Conservation (phyloP, 768 basidiomycete genomes). For the Boletellus sp. region DNA sequence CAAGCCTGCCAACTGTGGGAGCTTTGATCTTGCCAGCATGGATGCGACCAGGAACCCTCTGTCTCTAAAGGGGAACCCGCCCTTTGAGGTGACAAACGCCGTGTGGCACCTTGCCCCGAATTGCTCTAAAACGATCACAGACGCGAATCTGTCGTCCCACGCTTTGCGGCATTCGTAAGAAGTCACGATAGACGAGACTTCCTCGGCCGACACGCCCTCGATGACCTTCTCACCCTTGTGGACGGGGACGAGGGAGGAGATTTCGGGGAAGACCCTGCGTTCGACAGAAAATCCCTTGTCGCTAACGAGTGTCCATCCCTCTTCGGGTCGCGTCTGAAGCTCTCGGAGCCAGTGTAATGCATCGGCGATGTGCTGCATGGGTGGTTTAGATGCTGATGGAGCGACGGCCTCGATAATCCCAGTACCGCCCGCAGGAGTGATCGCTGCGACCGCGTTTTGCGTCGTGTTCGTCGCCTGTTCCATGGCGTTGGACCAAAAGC, state of each 20-base stretch:
- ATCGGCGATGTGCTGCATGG: slow-evolving; percentile 79
- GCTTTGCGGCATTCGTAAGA: slow-evolving; percentile 68
- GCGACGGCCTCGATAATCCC: slow-evolving; percentile 35
- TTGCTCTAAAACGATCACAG: slow-evolving; percentile 63
- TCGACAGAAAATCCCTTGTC: slow-evolving; percentile 77
- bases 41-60: slow-evolving; percentile 81
- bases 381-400: slow-evolving; percentile 56
- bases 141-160: slow-evolving; percentile 87
- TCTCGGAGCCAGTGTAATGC: slow-evolving; percentile 78
- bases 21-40: slow-evolving; percentile 59
- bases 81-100: slow-evolving; percentile 66
- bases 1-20: slow-evolving; percentile 34
- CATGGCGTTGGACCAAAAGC: slow-evolving; percentile 71
- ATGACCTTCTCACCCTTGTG: slow-evolving; percentile 89
- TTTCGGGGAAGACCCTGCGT: slow-evolving; percentile 68
- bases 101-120: slow-evolving; percentile 76
- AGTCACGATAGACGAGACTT: slow-evolving; percentile 70
- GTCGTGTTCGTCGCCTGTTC: slow-evolving; percentile 72
- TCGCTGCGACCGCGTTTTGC: slow-evolving; percentile 74
- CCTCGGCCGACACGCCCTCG: slow-evolving; percentile 91
- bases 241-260: slow-evolving; percentile 79
- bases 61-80: slow-evolving; percentile 87
- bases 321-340: slow-evolving; percentile 54
- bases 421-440: slow-evolving; percentile 50
- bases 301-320: slow-evolving; percentile 73